phyloP scores from a whole-genome alignment of 192 early-diverging fungal genomes.

The Linnemannia hyalina region DNA sequence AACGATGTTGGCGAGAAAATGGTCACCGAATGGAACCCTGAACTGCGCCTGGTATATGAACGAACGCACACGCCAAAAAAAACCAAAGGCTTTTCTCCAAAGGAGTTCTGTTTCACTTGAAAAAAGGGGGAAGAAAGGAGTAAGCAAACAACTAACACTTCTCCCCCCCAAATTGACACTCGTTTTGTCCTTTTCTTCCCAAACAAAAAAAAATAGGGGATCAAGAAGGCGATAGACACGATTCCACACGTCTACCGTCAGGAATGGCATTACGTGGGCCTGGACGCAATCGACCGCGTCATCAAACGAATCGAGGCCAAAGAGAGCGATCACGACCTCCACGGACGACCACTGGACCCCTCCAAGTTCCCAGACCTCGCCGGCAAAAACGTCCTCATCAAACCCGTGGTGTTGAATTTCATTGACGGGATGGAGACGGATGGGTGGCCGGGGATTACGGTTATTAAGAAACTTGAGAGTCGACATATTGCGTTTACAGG shows the following conservation, averaged over 20 bases:
- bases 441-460: conserved; percentile 34
- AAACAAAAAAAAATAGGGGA: conserved; percentile 9
- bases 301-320: conserved; percentile 18
- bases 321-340: conserved; percentile 9
- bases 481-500: conserved; percentile 35
- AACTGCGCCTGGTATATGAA: conserved; percentile 22
- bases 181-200: not conserved
- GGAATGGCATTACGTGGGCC: conserved; percentile 38
- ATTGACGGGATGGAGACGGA: conserved; percentile 46
- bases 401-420: conserved; percentile 42
- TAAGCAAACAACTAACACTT: not conserved
- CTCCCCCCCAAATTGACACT: not conserved
- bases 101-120: not conserved
- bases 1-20: conserved; percentile 14
- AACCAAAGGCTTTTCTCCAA: no score
- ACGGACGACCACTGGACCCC: not conserved
- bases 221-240: conserved; percentile 21
- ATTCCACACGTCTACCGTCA: conserved; percentile 40
- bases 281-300: conserved; percentile 21
- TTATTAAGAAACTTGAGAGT: conserved; percentile 23
- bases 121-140: not conserved
- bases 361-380: not conserved
- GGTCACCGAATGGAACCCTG: conserved; percentile 44
- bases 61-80: not conserved
- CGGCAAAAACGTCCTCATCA: conserved; percentile 10